Conservation (phyloP, 192 early-diverging fungal genomes). For the Mortierella hygrophila region DNA sequence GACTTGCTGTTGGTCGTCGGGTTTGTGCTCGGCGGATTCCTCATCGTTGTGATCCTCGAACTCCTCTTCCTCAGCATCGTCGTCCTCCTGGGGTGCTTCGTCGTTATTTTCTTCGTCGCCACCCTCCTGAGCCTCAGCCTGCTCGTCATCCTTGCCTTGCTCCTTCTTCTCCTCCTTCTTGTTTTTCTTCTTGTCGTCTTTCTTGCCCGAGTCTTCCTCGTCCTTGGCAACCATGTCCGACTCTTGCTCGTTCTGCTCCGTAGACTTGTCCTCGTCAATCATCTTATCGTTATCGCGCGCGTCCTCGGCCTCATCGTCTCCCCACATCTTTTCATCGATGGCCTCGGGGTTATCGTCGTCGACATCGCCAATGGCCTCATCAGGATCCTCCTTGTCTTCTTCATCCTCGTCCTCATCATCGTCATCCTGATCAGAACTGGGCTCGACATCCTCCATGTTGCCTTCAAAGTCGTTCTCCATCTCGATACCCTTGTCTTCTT, state of each 20-base stretch:
- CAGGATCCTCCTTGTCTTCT: constrained; percentile 80
- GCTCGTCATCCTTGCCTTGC: constrained; percentile 57
- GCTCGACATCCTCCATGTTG: constrained; percentile 86
- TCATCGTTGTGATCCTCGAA: constrained; percentile 62
- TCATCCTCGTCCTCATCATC: constrained; percentile 74
- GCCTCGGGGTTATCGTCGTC: constrained; percentile 89
- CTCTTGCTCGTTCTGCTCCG: constrained; percentile 63
- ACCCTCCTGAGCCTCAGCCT: constrained; percentile 57
- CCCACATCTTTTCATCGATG: constrained; percentile 99
- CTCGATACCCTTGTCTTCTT: constrained; percentile 93
- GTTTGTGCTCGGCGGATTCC: constrained; percentile 60
- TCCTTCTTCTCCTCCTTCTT: constrained; percentile 57
- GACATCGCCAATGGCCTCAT: constrained; percentile 94
- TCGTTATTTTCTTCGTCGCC: constrained; percentile 64
- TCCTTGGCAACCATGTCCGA: constrained; percentile 77
- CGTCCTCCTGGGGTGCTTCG: constrained; percentile 44
- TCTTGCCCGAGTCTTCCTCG: constrained; percentile 61
- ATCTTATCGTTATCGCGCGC: constrained; percentile 78
- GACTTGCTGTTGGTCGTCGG: constrained; percentile 62
- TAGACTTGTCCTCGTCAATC: constrained; percentile 68
- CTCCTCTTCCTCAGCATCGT: constrained; percentile 65
- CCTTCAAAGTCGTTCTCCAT: constrained; percentile 99
- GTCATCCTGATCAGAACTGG: constrained; percentile 68
- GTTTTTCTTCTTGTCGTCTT: constrained; percentile 65
- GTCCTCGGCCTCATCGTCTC: constrained; percentile 77